Evolutionary conservation across 139 green algal species (phyloP), one percentile per base, ranked within the genome.

Genomic region (Picochlorum sp.): DNA sequence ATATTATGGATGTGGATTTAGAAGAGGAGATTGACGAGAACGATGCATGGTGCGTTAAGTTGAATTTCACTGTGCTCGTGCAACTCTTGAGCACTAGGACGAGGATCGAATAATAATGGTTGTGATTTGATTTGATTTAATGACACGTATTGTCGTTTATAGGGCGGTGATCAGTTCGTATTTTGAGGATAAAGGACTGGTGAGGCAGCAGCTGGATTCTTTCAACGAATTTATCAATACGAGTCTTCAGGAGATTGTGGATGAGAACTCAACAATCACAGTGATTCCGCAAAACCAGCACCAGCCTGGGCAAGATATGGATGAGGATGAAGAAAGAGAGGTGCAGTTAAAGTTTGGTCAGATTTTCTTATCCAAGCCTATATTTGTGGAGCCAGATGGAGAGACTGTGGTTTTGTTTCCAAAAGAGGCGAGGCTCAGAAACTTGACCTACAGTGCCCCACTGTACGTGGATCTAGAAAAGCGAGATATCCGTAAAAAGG

Each of bases 141-240:
- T 44, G 2, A 50, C 34, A 21, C 47, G 8, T 41, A 11, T 9
- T 54, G 16, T 54, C 18, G n/a, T 26, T 6, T 54, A 21, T 13
- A 77, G 89, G 89, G 69, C 78, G 9, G 89, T 96, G n/a, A 94
- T 96, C 65, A 79, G 65, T 7, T 77, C 86, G 3, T 99, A 95
- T 52, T 98, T 98, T 60, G 84, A 95, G 57, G 85, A 94, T 55
- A 97, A 97, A 68, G 90, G 91, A 23, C 77, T 99, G 2, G 94
- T 98, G 28, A 80, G 89, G 14, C 94, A 99, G 85, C 94, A 98
- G 83, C 82, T 99, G 49, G 94, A 99, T 74, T 97, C 88, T 1
- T 99, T 97, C 80, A 95, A 97, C 56, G 88, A 98, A 73, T 99
- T 99, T 71, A 83, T 97, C 45, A 90, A 95, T 75, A 83, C 72